Evolutionary conservation across 192 early-diverging fungal species (phyloP).

Genomic region (Backusella liffmaniae): DNA sequence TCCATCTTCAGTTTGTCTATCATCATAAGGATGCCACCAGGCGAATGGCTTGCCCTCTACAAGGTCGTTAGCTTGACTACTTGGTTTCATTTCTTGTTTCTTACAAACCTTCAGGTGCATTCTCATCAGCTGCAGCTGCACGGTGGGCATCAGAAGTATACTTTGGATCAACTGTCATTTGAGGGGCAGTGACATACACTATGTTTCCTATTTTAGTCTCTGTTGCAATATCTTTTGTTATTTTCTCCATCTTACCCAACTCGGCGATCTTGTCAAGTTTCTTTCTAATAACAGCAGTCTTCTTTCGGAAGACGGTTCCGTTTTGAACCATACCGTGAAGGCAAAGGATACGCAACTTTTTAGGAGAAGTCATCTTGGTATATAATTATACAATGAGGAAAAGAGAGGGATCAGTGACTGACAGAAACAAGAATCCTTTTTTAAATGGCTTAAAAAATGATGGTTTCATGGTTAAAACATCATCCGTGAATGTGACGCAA

Average conservation of each 20-base stretch:
- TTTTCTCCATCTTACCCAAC: constrained; percentile 34
- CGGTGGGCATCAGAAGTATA: constrained; percentile 42
- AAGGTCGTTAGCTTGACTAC: neutral
- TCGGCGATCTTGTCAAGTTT: constrained; percentile 50
- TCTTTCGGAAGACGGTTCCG: constrained; percentile 47
- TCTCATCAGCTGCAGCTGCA: constrained; percentile 30
- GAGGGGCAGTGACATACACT: constrained; percentile 57
- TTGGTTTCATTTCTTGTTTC: neutral
- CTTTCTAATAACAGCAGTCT: constrained; percentile 52
- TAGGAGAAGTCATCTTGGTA: neutral
- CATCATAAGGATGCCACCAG: constrained; percentile 45
- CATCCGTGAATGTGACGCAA: neutral
- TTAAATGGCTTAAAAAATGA: neutral
- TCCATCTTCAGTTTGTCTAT: constrained; percentile 12
- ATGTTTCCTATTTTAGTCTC: neutral
- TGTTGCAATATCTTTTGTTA: neutral
- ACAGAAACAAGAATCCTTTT: neutral
- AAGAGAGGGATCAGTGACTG: neutral
- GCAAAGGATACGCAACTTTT: constrained; percentile 49
- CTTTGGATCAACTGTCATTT: constrained; percentile 43
- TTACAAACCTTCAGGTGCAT: constrained; percentile 38
- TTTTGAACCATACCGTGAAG: constrained; percentile 57
- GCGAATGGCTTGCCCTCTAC: constrained; percentile 38
- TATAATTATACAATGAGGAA: neutral
- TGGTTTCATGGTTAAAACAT: neutral